phyloP scores from a whole-genome alignment of 2,329 filamentous ascomycete genomes.

The Nothopassalora personata region DNA sequence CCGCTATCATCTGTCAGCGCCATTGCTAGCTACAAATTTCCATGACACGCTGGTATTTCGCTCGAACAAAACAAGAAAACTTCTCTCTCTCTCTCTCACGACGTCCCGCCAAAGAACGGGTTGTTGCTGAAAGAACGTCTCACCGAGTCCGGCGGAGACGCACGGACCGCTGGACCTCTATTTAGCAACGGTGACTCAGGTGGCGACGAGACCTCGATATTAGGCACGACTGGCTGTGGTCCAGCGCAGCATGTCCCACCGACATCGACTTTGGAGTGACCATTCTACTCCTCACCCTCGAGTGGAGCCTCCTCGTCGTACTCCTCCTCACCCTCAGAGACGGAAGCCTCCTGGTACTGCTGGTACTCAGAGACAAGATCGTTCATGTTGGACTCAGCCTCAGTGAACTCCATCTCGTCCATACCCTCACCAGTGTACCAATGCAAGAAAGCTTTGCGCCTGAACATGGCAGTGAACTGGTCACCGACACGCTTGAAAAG shows the following conservation, averaged over 20 bases:
- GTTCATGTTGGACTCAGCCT: constrained; percentile 99
- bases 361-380: constrained; percentile 99
- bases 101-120: neutral
- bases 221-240: neutral
- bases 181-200: neutral
- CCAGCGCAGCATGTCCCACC: neutral
- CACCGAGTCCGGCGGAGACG: no score
- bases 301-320: constrained; percentile 77
- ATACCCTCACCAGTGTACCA: constrained; percentile 99
- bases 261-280: neutral
- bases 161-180: no score
- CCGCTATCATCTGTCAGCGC: neutral
- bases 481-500: constrained; percentile 99
- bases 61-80: neutral
- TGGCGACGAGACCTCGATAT: neutral
- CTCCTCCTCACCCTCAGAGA: constrained; percentile 96
- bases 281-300: constrained; percentile 63
- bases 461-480: constrained; percentile 99
- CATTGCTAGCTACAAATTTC: constrained; percentile 1
- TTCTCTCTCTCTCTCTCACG: neutral
- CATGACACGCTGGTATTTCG: constrained; percentile 1
- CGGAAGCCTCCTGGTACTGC: constrained; percentile 98
- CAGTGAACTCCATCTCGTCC: constrained; percentile 99
- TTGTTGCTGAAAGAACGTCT: no score
- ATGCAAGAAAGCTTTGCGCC: constrained; percentile 99